Evolutionary conservation across 1,139 yeast species (phyloP), one percentile per base, ranked within the genome.

Genomic region (Protomyces lactucae-debilis): DNA sequence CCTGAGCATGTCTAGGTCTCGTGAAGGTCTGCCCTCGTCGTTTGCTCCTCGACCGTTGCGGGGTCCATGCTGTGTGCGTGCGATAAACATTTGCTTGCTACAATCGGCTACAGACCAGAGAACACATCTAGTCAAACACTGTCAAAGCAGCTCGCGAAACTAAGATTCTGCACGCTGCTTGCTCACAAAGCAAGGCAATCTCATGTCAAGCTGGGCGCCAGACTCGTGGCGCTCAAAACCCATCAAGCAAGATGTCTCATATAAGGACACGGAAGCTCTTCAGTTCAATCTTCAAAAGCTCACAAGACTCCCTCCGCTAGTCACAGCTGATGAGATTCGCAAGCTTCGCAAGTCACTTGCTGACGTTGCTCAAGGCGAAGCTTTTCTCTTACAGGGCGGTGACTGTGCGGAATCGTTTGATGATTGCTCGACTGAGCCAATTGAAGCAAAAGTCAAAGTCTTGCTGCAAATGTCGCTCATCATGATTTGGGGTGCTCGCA

Each of bases 381-480:
- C 80, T 12, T 78, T 78, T 66, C 74, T 78, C 48, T 72, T 78
- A 16, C 81, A 78, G 66, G 81, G 81, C 12, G 81, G 81, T n/a
- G 81, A 78, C 69, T 78, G 81, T 64, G 81, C 81, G 8, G 81
- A 78, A 68, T 72, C 78, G 51, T 78, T 78, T 67, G 80, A 76
- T 67, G 77, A 78, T 68, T 78, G 81, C 70, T 75, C 74, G 28
- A 51, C 65, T 21, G 32, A 48, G 21, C 68, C 67, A 25, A 78
- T 78, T 65, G 80, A 78, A 66, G 75, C 76, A 43, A 77, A 78
- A 70, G 73, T 78, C 64, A 78, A 78, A 69, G 78, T 78, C 6
- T 68, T 78, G 64, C 69, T 78, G 64, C 81, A 78, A 66, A 78
- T 78, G 81, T 75, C 79, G 9, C 68, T 78, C 66, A 80, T 78